Conservation (phyloP, 2,329 filamentous ascomycete species). For the Apiospora hydei region DNA sequence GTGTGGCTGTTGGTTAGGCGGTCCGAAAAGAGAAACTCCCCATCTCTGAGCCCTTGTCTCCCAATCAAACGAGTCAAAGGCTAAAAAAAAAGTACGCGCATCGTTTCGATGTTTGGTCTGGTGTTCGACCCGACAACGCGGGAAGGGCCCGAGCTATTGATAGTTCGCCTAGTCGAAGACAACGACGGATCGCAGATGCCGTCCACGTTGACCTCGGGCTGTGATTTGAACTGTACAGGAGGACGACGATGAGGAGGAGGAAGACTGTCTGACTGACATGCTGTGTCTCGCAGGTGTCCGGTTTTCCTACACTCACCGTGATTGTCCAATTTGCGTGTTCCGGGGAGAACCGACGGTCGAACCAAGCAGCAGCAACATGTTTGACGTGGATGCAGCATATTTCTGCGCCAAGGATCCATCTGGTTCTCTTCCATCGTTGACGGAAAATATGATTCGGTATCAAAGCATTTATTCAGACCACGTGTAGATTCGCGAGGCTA, state of each 20-base stretch:
- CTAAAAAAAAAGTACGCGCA: not conserved
- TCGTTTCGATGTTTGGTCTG: constrained; percentile 5
- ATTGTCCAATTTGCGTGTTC: not conserved
- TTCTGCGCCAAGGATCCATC: not conserved
- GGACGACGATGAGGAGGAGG: not conserved
- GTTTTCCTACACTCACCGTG: constrained; percentile 4
- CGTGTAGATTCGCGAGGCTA: constrained; percentile 1
- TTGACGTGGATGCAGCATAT: not conserved
- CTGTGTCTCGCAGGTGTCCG: not conserved
- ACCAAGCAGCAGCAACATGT: not conserved
- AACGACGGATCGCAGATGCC: not conserved
- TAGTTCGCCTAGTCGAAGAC: not conserved
- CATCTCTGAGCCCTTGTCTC: not conserved
- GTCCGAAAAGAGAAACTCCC: constrained; percentile 2
- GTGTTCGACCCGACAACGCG: constrained; percentile 12
- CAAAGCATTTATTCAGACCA: not conserved
- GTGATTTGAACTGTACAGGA: not conserved
- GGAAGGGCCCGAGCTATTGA: not conserved
- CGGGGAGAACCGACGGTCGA: not conserved
- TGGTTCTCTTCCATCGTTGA: not conserved
- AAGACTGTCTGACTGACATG: not conserved
- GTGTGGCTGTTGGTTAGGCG: not conserved
- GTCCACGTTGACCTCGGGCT: not conserved
- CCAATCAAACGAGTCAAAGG: not conserved
- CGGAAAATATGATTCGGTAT: constrained; percentile 7